Conservation (phyloP, 2,329 filamentous ascomycete genomes). For the Didymella keratinophila region DNA sequence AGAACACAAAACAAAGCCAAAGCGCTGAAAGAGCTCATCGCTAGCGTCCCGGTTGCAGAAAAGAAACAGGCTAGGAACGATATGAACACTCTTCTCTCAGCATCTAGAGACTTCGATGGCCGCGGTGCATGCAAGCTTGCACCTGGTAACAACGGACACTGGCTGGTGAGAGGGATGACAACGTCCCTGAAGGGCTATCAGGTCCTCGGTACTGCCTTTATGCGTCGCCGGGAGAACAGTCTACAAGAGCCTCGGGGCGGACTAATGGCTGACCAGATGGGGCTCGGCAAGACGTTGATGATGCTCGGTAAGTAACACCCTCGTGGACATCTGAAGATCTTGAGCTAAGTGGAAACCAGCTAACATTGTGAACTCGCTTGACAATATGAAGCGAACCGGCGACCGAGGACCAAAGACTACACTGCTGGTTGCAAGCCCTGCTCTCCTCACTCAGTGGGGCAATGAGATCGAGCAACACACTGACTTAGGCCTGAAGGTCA, state of each 20-base stretch:
- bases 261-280: constrained; percentile 55
- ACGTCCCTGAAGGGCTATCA: constrained; percentile 60
- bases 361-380: constrained; percentile 54
- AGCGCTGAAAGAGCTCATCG: constrained; percentile 53
- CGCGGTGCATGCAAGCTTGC: constrained; percentile 41
- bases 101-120: constrained; percentile 54
- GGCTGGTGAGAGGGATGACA: constrained; percentile 59
- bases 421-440: constrained; percentile 53
- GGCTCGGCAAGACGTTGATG: constrained; percentile 53
- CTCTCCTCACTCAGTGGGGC: constrained; percentile 53
- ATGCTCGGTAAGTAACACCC: constrained; percentile 38
- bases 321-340: background rate
- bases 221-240: constrained; percentile 60
- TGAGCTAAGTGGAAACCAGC: constrained; percentile 36
- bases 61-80: constrained; percentile 46
- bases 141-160: constrained; percentile 45
- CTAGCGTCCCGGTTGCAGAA: constrained; percentile 50
- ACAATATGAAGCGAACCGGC: constrained; percentile 20
- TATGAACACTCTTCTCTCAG: constrained; percentile 48
- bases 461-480: constrained; percentile 45
- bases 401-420: constrained; percentile 43
- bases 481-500: constrained; percentile 27
- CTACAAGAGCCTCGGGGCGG: constrained; percentile 49
- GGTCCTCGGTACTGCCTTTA: constrained; percentile 61
- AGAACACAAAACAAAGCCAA: constrained; percentile 34